Evolutionary conservation across 2,329 filamentous ascomycete genomes (phyloP), one percentile per base, ranked within the genome.

Genomic region (Kalaharituber pfeilii): DNA sequence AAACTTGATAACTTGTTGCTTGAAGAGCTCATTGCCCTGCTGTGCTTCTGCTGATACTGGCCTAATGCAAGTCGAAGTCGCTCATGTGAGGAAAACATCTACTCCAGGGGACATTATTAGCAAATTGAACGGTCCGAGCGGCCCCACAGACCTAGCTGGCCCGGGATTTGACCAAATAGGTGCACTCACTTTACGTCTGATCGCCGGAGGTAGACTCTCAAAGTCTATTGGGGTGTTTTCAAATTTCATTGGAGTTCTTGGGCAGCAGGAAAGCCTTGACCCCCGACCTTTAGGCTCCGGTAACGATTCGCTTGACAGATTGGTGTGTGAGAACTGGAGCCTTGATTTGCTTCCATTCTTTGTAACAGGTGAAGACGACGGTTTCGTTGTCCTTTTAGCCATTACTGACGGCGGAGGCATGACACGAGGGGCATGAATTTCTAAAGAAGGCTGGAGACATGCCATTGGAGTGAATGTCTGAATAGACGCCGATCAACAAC

Each of bases 151-250:
- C 47, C 45, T 33, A 28, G 20, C 53, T 18, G 39, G 30, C 20
- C 60, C 50, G 53, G 57, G 45, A 50, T 56, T 51, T 45, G 59
- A 60, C 49, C 36, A 54, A 54, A 49, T 47, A 51, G 54, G 29
- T 50, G 33, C 33, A 69, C 75, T 70, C 67, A 79, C 76, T 69
- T 79, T 79, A 66, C 75, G 70, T 62, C 74, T 70, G 52, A 79
- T 70, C 15, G 74, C 74, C 24, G 72, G 73, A 20, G 76, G 76
- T 9, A 78, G 67, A 39, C 71, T 70, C 59, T 76, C 72, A 56
- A 76, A 76, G 51, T 71, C 70, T 26, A 53, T 51, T 25, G 36
- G 24, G 26, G 26, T 50, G 25, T 13, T 3, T 26, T 18, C 13
- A 28, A 18, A 25, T 11, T 22, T 50, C 3, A 28, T 15, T 18